phyloP scores from a whole-genome alignment of 2,329 filamentous ascomycete genomes.

The Ophiostoma novo-ulmi region DNA sequence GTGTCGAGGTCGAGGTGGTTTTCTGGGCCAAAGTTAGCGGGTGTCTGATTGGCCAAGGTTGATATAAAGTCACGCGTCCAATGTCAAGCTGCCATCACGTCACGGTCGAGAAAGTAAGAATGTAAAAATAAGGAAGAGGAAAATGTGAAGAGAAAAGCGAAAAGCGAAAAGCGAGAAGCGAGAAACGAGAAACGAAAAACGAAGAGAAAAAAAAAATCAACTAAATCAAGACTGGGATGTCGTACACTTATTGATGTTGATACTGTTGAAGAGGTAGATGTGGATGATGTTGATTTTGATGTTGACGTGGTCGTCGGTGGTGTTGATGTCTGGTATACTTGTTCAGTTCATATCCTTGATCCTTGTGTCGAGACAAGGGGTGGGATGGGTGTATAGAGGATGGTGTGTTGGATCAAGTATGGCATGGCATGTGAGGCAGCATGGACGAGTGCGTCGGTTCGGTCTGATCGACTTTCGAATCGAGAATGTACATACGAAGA shows the following conservation, averaged over 20 bases:
- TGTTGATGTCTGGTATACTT: slow-evolving; percentile 21
- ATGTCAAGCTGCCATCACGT: slow-evolving; percentile 1
- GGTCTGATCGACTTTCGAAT: not conserved
- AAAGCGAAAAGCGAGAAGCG: not conserved
- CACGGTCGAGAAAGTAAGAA: not conserved
- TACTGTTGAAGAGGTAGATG: slow-evolving; percentile 8
- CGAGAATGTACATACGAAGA: not conserved
- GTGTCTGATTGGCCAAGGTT: not conserved
- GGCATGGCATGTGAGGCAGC: slow-evolving; percentile 9
- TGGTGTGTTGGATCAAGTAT: not conserved
- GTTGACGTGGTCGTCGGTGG: slow-evolving; percentile 17
- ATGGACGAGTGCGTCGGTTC: not conserved
- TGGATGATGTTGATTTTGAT: not conserved
- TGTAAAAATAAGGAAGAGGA: not conserved
- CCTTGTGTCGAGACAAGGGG: slow-evolving; percentile 1
- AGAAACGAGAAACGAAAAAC: not conserved
- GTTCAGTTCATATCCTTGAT: slow-evolving; percentile 21
- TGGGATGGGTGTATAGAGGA: not conserved
- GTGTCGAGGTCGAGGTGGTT: slow-evolving; percentile 6
- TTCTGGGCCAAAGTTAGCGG: slow-evolving; percentile 16
- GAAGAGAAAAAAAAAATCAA: slow-evolving; percentile 20
- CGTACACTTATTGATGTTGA: slow-evolving; percentile 25
- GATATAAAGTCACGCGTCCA: not conserved
- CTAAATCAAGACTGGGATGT: slow-evolving; percentile 12
- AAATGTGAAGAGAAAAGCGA: not conserved